Evolutionary conservation across 768 basidiomycete species (phyloP), one percentile per base, ranked within the genome.

Genomic region (Gymnopilus dilepis): DNA sequence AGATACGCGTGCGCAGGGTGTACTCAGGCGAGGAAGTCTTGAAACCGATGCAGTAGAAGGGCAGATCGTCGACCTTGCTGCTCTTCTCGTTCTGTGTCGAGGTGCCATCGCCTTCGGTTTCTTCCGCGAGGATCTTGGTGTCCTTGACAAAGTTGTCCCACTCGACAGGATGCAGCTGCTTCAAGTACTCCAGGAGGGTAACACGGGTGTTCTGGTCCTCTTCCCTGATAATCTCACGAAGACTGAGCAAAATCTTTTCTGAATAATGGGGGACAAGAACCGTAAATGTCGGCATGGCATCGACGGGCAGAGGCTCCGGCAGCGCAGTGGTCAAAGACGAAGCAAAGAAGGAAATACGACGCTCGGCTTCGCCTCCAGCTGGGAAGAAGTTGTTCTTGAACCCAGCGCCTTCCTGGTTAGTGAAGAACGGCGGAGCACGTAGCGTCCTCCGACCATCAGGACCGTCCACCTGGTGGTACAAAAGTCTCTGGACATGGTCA

Each of bases 101-200:
- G 41, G 83, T 82, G 45, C 87, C 87, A 50, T 87, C 72, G 11
- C 77, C 79, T 15, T 84, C 86, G 1, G 87, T 86, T 74, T 99
- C 97, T 65, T 98, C 97, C 0, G 94, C 95, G 38, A 99, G 81
- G 65, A 99, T 99, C 82, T 99, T 99, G 64, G 97, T 99, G 71
- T 99, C 97, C 81, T 96, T 95, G 68, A 99, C 97, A 71, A 99
- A 99, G 76, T 99, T 99, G 79, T 98, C 97, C 97, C 97, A 99
- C 73, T 99, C 97, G 60, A 98, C 84, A 19, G 97, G 97, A 73
- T 99, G 97, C 48, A 99, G 82, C 74, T 99, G 97, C 77, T 99
- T 99, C 73, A 99, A 81, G 75, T 99, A 99, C 77, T 99, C 97
- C 59, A 99, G 84, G 22, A 98, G 82, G 8, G 97, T 99, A 59